Conservation (phyloP, 2,329 filamentous ascomycete species). For the Penicillium sp. region DNA sequence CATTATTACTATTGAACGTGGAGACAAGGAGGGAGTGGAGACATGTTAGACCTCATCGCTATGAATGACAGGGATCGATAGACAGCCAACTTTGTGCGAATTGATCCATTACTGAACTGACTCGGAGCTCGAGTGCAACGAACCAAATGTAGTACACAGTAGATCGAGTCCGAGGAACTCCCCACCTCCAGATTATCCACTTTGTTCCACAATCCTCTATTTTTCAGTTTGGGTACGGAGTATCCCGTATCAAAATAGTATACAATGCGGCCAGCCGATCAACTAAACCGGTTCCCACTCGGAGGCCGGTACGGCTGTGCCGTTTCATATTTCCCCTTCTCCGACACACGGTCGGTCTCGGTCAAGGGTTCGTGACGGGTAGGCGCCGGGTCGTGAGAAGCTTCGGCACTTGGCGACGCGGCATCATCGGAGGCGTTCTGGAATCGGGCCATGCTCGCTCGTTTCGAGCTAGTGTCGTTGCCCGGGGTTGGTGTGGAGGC, state of each 20-base stretch:
- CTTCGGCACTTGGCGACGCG: constrained; percentile 70
- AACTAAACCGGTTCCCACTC: constrained; percentile 85
- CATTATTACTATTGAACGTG: neutral
- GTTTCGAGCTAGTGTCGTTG: constrained; percentile 35
- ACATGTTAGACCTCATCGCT: neutral
- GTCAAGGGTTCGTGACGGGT: constrained; percentile 76
- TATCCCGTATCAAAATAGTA: constrained; percentile 3
- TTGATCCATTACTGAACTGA: neutral
- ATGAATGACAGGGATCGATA: neutral
- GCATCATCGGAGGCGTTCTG: constrained; percentile 47
- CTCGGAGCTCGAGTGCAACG: neutral
- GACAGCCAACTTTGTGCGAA: neutral
- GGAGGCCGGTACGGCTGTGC: constrained; percentile 70
- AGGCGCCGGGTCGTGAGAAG: constrained; percentile 76
- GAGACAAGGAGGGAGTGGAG: neutral
- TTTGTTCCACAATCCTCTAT: neutral
- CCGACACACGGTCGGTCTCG: constrained; percentile 63
- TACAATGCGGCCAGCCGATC: constrained; percentile 8
- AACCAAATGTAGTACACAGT: neutral
- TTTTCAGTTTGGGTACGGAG: neutral
- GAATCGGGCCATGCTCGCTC: constrained; percentile 35
- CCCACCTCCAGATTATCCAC: neutral
- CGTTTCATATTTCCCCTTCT: constrained; percentile 91
- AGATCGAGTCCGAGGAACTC: neutral
- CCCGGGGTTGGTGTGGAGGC: constrained; percentile 19